phyloP scores from a whole-genome alignment of 306 rosid genomes.

The Pterocarpus macrocarpus region DNA sequence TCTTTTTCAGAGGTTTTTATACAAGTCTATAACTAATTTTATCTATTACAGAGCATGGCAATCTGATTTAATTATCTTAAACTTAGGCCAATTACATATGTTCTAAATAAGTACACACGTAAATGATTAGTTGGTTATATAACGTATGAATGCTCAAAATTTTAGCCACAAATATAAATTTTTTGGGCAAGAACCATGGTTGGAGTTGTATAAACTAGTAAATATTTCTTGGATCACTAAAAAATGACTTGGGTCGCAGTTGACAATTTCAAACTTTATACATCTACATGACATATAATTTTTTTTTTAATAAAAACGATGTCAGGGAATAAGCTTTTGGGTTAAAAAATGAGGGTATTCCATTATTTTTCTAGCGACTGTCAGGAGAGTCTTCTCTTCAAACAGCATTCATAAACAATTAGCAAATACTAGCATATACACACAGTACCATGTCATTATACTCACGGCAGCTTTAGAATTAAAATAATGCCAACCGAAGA shows the following conservation, averaged over 20 bases:
- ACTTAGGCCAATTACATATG: not conserved
- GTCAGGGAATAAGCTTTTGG: not conserved
- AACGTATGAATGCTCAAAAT: not conserved
- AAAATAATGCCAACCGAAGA: slow-evolving; percentile 43
- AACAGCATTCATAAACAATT: too few relatives aligned
- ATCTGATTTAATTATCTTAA: not conserved
- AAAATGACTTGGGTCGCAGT: slow-evolving; percentile 1
- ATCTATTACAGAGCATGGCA: not conserved
- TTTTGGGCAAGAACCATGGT: not conserved
- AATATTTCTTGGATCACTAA: slow-evolving; percentile 25
- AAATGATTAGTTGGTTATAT: not conserved
- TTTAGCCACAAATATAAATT: slow-evolving; percentile 10
- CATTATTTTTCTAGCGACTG: not conserved
- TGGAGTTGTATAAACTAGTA: not conserved
- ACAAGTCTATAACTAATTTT: not conserved
- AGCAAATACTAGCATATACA: not conserved
- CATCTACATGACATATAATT: not conserved
- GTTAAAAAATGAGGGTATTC: slow-evolving; percentile 13
- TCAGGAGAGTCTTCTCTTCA: too few relatives aligned
- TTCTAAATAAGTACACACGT: not conserved
- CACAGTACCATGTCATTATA: not conserved
- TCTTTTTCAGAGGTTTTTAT: too few relatives aligned
- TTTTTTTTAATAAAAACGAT: not conserved
- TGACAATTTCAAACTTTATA: not conserved
- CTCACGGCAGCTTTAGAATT: not conserved